These are phyloP conservation scores for Verticillium alfalfae DNA, from an alignment of 2,329 filamentous ascomycete species.

Conservation along the genomic window DNA sequence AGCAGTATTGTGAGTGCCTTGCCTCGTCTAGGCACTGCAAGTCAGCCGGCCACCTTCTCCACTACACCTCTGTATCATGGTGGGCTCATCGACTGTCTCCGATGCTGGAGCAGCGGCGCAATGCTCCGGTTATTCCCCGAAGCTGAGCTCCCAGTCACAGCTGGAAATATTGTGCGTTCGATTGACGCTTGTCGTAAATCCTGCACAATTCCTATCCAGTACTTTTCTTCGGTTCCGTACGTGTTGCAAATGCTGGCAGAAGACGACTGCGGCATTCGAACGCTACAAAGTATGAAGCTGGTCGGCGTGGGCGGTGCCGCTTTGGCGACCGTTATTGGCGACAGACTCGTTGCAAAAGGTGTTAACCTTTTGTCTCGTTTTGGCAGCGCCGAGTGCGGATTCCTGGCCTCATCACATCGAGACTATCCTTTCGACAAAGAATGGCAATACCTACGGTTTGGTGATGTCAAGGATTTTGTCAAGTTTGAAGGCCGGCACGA, in stretches of 20 bases:
- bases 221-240: conserved; percentile 59
- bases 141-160: conserved; percentile 49
- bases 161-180: conserved; percentile 42
- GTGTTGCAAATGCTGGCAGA: conserved; percentile 48
- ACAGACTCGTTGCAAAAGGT: conserved; percentile 40
- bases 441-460: conserved; percentile 54
- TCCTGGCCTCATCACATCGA: conserved; percentile 57
- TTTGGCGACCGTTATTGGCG: conserved; percentile 44
- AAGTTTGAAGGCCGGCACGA: conserved; percentile 39
- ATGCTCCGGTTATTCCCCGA: conserved; percentile 60
- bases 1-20: conserved; percentile 19
- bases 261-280: conserved; percentile 30
- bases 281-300: conserved; percentile 47
- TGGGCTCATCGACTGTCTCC: conserved; percentile 56
- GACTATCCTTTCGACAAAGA: conserved; percentile 47
- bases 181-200: conserved; percentile 29
- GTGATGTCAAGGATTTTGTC: conserved; percentile 22
- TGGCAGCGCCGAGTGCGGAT: conserved; percentile 62
- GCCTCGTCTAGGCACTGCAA: conserved; percentile 10
- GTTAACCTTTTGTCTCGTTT: conserved; percentile 57
- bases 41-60: conserved; percentile 48
- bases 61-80: conserved; percentile 64
- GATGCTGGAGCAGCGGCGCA: conserved; percentile 55
- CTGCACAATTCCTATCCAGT: conserved; percentile 30
- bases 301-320: conserved; percentile 61